phyloP scores from a whole-genome alignment of 2,329 filamentous ascomycete genomes.

The Metarhizium anisopliae region DNA sequence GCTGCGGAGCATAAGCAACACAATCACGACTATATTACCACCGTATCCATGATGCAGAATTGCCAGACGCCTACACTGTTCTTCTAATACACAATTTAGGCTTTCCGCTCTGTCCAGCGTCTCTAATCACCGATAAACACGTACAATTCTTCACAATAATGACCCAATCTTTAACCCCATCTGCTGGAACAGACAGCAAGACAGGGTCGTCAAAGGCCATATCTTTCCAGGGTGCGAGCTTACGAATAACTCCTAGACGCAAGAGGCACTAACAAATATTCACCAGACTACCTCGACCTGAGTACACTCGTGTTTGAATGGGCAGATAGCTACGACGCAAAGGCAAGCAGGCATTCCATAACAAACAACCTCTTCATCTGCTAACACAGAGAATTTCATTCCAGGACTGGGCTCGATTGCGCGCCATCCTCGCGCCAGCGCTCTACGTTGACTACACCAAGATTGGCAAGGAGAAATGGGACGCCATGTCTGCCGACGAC shows the following conservation, averaged over 20 bases:
- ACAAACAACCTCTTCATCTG: background rate
- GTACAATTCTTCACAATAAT: too few species aligned
- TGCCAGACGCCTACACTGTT: too few species aligned
- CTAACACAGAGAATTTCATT: background rate
- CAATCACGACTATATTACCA: too few species aligned
- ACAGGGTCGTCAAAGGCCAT: too few species aligned
- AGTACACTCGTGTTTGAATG: slow-evolving; percentile 38
- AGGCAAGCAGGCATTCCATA: slow-evolving; percentile 22
- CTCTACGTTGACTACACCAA: slow-evolving; percentile 26
- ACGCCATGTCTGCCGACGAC: slow-evolving; percentile 44
- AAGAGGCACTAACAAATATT: background rate
- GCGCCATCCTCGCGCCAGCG: slow-evolving; percentile 41
- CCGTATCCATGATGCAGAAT: too few species aligned
- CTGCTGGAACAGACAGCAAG: too few species aligned
- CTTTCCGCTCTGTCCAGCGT: too few species aligned
- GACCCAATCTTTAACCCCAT: too few species aligned
- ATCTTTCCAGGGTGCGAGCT: background rate
- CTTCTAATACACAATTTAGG: too few species aligned
- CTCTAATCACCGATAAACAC: too few species aligned
- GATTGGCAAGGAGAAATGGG: slow-evolving; percentile 42
- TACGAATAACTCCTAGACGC: background rate
- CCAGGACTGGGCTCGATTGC: slow-evolving; percentile 44
- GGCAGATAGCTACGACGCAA: slow-evolving; percentile 56
- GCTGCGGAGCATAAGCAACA: too few species aligned
- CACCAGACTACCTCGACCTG: background rate